phyloP scores from a whole-genome alignment of 768 basidiomycete genomes.

The Collybiopsis luxurians region DNA sequence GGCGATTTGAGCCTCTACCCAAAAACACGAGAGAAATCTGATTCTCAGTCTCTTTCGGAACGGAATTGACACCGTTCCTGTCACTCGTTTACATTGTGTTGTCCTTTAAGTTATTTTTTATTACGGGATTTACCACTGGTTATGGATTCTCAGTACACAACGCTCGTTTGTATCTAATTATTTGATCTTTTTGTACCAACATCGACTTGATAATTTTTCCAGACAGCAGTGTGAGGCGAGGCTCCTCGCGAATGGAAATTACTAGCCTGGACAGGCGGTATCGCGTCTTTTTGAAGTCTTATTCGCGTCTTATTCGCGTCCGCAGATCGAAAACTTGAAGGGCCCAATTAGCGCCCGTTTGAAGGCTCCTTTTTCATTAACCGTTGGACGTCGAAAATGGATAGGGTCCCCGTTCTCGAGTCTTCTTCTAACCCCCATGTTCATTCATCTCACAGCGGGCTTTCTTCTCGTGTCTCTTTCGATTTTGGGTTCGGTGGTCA shows the following conservation, averaged over 20 bases:
- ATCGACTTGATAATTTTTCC: not conserved
- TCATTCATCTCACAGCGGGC: not conserved
- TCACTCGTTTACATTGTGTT: not conserved
- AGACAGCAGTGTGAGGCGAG: no score
- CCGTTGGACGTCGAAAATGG: not conserved
- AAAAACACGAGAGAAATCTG: not conserved
- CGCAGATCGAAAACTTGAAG: no score
- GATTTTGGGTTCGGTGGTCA: not conserved
- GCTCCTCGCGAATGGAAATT: no score
- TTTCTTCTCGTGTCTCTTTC: conserved; percentile 1
- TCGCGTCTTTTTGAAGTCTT: no score
- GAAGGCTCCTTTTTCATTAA: not conserved
- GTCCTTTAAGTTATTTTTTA: not conserved
- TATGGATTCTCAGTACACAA: not conserved
- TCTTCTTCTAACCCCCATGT: not conserved
- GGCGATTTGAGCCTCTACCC: not conserved
- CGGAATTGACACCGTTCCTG: no score
- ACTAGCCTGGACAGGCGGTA: no score
- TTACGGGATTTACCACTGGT: not conserved
- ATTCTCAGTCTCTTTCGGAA: not conserved
- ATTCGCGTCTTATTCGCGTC: no score
- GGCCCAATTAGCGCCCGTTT: no score
- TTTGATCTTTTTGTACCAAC: not conserved
- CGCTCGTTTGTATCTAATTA: conserved; percentile 1
- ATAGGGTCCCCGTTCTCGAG: not conserved